Evolutionary conservation across 257 asterid genomes (phyloP).

Genomic region (Paraleonurus japonicus): DNA sequence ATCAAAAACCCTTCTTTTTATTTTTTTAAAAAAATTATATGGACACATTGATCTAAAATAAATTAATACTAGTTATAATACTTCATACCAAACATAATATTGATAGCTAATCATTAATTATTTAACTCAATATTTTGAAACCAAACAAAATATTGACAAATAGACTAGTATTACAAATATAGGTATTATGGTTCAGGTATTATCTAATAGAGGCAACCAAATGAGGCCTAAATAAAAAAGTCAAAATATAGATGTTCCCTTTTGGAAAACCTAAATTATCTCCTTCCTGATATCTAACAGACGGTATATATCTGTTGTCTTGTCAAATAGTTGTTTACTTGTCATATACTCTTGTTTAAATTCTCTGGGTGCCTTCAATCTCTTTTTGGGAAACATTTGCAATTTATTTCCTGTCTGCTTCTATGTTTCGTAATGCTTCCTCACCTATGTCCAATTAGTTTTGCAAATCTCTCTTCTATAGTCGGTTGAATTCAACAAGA

Average conservation of each 20-base stretch:
- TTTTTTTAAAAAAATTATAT: too few relatives aligned
- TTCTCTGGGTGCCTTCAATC: constrained; percentile 1
- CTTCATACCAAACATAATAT: too few relatives aligned
- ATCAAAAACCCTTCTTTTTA: too few relatives aligned
- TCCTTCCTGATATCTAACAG: not conserved
- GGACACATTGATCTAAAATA: too few relatives aligned
- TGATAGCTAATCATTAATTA: too few relatives aligned
- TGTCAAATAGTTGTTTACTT: constrained; percentile 8
- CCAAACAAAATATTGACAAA: too few relatives aligned
- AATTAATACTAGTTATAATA: too few relatives aligned
- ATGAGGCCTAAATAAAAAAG: too few relatives aligned
- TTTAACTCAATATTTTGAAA: too few relatives aligned
- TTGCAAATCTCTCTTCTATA: not conserved
- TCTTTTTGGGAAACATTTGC: not conserved
- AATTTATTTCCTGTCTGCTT: not conserved
- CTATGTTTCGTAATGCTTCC: not conserved
- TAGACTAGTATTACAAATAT: too few relatives aligned
- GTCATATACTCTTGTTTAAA: not conserved
- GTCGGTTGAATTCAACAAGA: not conserved
- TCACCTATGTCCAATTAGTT: not conserved
- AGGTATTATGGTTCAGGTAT: too few relatives aligned
- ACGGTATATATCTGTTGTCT: not conserved
- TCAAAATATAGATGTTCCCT: not conserved
- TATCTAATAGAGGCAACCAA: too few relatives aligned
- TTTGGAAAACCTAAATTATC: not conserved